Evolutionary conservation across 148 eudicot genomes (phyloP), one percentile per base, ranked within the genome.

Genomic region (Silene uniflora): DNA sequence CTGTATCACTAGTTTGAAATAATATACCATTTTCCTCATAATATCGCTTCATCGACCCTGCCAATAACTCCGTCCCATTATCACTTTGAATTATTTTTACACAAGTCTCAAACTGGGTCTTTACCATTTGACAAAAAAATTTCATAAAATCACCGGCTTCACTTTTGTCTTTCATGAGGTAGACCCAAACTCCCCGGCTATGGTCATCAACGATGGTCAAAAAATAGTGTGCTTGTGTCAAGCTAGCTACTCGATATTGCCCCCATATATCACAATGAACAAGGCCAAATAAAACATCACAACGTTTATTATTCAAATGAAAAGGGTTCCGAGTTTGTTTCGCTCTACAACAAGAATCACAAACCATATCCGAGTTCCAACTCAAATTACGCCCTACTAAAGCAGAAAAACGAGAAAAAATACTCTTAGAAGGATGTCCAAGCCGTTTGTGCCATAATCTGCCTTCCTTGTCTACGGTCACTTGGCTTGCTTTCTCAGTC

Each of bases 261-360:
- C 32, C 32, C 32, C 32, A 29, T 29, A 29, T 29, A 2, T 18
- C n/a, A 13, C 14, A 56, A 18, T 56, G n/a, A 12, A 56, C 5
- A 5, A 29, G 32, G 2, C 32, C 32, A 29, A 65, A 60, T n/a
- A 60, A 60, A 60, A n/a, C 63, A 60, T 60, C 63, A 21, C 63
- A 60, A 21, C 63, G 63, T 65, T 65, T 65, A 25, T 25, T 65
- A 25, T 32, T 25, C 0, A 18, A 10, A 65, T 65, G 18, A 65
- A 65, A 65, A 65, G 69, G 32, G 25, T 65, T 65, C 25, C 69
- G 69, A 25, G 69, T 65, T 65, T 65, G 69, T 65, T 65, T 65
- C 69, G 69, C 69, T 18, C 63, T 23, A n/a, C n/a, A n/a, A n/a
- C n/a, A n/a, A n/a, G n/a, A n/a, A n/a, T n/a, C n/a, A n/a, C n/a